Conservation (phyloP, 768 basidiomycete genomes). For the Boletus subparvulus region DNA sequence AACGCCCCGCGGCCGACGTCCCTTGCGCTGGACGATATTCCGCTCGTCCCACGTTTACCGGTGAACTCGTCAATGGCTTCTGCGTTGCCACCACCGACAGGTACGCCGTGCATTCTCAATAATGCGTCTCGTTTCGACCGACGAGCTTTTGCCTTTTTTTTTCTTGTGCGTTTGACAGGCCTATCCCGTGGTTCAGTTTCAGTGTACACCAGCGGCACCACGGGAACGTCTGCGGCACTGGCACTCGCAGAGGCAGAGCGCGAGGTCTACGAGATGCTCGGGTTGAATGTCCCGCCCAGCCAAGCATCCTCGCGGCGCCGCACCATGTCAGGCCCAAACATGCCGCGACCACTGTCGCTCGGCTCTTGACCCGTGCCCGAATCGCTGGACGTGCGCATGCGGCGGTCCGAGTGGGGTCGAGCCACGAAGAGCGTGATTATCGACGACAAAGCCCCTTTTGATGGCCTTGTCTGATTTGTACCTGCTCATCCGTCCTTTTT, state of each 20-base stretch:
- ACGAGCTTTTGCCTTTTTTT: not conserved
- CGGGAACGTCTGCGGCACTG: conserved; percentile 52
- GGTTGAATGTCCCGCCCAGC: conserved; percentile 44
- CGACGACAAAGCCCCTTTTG: conserved; percentile 26
- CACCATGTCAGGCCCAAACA: conserved; percentile 29
- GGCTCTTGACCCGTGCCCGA: conserved; percentile 12
- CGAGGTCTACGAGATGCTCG: conserved; percentile 74
- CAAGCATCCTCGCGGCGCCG: conserved; percentile 27
- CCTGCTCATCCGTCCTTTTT: not conserved
- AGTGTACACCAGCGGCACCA: conserved; percentile 15
- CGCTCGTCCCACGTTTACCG: conserved; percentile 65
- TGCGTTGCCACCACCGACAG: conserved; percentile 1
- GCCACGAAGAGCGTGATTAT: conserved; percentile 20
- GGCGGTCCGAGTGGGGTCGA: conserved; percentile 4
- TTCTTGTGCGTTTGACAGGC: conserved; percentile 24
- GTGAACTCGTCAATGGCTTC: conserved; percentile 31
- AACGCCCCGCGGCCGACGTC: conserved; percentile 39
- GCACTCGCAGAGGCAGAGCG: conserved; percentile 66
- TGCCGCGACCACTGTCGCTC: too few species aligned
- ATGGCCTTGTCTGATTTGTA: not conserved
- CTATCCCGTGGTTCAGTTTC: conserved; percentile 30
- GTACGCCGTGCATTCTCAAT: not conserved
- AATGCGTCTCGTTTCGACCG: not conserved
- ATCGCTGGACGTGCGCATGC: not conserved
- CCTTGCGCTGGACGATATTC: conserved; percentile 40